A percentile compares a stretch with the other conserved stretches of the same genome.
Conservation (phyloP, 2,329 filamentous ascomycete species). For the Ophiosphaerella herpotricha region DNA sequence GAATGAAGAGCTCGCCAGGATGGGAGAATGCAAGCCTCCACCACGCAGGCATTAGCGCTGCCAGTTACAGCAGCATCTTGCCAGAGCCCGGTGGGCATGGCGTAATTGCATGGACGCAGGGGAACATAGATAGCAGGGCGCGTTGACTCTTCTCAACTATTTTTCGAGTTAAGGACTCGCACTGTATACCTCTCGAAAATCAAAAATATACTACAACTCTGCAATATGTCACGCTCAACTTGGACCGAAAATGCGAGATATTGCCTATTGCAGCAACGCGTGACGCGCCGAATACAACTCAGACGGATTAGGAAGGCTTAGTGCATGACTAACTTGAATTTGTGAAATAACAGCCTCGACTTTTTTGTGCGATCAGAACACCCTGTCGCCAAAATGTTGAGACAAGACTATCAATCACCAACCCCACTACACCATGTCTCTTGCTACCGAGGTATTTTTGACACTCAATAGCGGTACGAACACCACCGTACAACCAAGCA, state of each 20-base stretch:
- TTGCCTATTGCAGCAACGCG: constrained; percentile 28
- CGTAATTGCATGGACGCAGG: constrained; percentile 3
- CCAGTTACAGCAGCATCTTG: background rate
- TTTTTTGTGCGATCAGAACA: constrained; percentile 18
- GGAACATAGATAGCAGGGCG: constrained; percentile 9
- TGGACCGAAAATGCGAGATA: constrained; percentile 27
- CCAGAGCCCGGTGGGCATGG: constrained; percentile 1
- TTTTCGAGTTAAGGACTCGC: constrained; percentile 37
- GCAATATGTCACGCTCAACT: background rate
- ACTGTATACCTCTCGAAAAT: constrained; percentile 34
- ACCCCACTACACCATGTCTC: constrained; percentile 22
- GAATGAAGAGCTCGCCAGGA: background rate
- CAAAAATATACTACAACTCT: constrained; percentile 12
- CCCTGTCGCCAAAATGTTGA: constrained; percentile 27
- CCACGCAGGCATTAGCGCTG: constrained; percentile 1
- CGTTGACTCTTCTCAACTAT: constrained; percentile 27
- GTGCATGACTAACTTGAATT: constrained; percentile 29
- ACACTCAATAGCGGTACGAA: constrained; percentile 18
- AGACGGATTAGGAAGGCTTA: constrained; percentile 17
- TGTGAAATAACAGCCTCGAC: constrained; percentile 17
- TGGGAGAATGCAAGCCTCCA: background rate
- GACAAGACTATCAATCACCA: constrained; percentile 7
- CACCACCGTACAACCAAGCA: constrained; percentile 26
- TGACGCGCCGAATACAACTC: constrained; percentile 8
- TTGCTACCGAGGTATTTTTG: constrained; percentile 18